Base-by-base conservation (phyloP, 164 flowering plant species). In the Saururus chinensis region DNA sequence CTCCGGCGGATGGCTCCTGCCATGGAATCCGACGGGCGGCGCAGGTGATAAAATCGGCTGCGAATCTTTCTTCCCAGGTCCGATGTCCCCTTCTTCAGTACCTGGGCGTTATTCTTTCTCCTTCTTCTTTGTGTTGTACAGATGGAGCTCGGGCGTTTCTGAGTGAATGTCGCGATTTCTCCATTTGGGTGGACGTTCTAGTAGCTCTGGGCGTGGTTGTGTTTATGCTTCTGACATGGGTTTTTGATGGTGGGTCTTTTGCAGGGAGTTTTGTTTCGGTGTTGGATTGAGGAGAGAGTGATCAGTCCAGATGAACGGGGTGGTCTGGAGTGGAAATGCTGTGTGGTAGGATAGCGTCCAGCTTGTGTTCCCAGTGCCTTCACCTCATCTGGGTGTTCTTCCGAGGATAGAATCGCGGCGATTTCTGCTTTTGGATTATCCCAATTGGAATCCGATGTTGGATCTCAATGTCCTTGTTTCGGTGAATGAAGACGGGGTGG, bases 381-480 rank as follows among this genome's bases (percentile, higher is more conserved):
- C 41, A 30, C 16, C 62, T 45, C 14, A 3, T n/a, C n/a, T n/a
- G n/a, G n/a, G n/a, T n/a, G n/a, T 61, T 53, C 62, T 65, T 45
- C 52, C 60, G 60, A 53, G 25, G 62, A 58, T 52, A 21, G 52
- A 62, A 59, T 41, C 4, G 9, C 9, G 19, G 26, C 14, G 30
- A 30, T 19, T 24, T 21, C 40, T 30, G 16, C 4, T 7, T 45
- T 19, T 13, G n/a, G 2, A 25, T 53, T 12, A 16, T 20, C 30
- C 30, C 12, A 12, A 42, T 48, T 56, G 53, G 25, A 19, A 17
- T 7, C 23, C 19, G 42, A 79, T 81, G 82, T 56, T 81, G 72
- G 85, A 77, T 79, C 83, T 81, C 60, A 75, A 68, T 60, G 65
- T 67, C 13, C 48, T 41, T 12, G 74, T 61, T 57, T 57, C 64